Conservation (phyloP, 306 rosid genomes). For the Lotus japonicus region DNA sequence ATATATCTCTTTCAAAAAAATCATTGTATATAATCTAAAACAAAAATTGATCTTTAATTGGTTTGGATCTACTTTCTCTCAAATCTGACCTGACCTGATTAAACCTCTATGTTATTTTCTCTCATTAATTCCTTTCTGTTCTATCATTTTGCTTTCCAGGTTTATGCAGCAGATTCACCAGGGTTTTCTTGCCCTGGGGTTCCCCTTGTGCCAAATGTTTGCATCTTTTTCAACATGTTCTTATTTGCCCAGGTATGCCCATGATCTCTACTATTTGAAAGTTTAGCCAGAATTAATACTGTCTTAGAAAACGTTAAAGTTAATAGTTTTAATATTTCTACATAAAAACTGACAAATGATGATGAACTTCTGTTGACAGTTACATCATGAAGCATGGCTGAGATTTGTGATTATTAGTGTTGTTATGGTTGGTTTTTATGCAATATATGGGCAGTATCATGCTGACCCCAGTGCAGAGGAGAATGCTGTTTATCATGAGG, state of each 20-base stretch:
- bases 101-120: background rate
- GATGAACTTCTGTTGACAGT: conserved; percentile 39
- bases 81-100: too few species aligned
- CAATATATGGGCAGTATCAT: conserved; percentile 84
- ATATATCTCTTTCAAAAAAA: too few species aligned
- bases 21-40: too few species aligned
- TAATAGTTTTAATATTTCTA: background rate
- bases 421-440: conserved; percentile 60
- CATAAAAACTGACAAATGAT: conserved; percentile 13
- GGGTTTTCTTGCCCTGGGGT: conserved; percentile 96
- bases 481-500: conserved; percentile 34
- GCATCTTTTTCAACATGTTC: conserved; percentile 93
- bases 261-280: background rate
- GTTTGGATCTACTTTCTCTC: too few species aligned
- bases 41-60: too few species aligned
- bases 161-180: conserved; percentile 53
- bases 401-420: conserved; percentile 68
- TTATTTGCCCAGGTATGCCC: conserved; percentile 78
- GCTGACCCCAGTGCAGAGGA: conserved; percentile 70
- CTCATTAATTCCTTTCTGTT: conserved; percentile 13
- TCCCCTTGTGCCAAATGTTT: conserved; percentile 63
- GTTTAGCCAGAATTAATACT: background rate
- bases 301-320: background rate
- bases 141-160: conserved; percentile 36
- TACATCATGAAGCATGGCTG: conserved; percentile 89